A percentile compares a stretch with the other conserved stretches of the same genome.
These are phyloP conservation scores for Cladophialophora bantiana DNA, from an alignment of 2,329 filamentous ascomycete genomes.

Conservation along the genomic window DNA sequence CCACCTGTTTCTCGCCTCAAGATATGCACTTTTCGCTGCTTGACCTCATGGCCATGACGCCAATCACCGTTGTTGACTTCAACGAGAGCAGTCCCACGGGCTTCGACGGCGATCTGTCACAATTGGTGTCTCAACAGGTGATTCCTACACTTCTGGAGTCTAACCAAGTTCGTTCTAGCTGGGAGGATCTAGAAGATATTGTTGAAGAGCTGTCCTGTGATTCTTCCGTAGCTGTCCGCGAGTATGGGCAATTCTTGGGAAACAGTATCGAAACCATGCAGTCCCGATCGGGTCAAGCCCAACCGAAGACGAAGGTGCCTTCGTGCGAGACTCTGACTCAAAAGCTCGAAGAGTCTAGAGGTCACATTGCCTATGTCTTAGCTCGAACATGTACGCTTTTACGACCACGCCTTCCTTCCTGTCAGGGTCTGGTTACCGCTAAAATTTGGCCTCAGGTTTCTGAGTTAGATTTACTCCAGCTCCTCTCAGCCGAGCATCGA, in stretches of 20 bases:
- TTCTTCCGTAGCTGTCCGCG: neutral
- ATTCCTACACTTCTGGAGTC: neutral
- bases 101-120: slow-evolving; percentile 23
- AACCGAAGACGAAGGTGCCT: slow-evolving; percentile 7
- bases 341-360: slow-evolving; percentile 15
- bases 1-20: neutral
- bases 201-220: slow-evolving; percentile 12
- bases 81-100: slow-evolving; percentile 12
- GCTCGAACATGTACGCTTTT: slow-evolving; percentile 11
- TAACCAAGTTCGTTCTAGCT: neutral
- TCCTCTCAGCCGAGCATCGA: slow-evolving; percentile 38
- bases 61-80: neutral
- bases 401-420: neutral
- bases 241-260: slow-evolving; percentile 14
- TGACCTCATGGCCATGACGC: slow-evolving; percentile 9
- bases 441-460: slow-evolving; percentile 39
- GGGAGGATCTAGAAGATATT: slow-evolving; percentile 21
- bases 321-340: neutral
- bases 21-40: slow-evolving; percentile 25
- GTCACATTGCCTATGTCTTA: slow-evolving; percentile 16
- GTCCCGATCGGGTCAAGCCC: neutral
- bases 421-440: slow-evolving; percentile 13
- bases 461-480: slow-evolving; percentile 38
- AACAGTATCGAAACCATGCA: slow-evolving; percentile 19
- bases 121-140: neutral